Evolutionary conservation across 805 yeast species (phyloP).

Genomic region (Pichia rugopelliculosa): DNA sequence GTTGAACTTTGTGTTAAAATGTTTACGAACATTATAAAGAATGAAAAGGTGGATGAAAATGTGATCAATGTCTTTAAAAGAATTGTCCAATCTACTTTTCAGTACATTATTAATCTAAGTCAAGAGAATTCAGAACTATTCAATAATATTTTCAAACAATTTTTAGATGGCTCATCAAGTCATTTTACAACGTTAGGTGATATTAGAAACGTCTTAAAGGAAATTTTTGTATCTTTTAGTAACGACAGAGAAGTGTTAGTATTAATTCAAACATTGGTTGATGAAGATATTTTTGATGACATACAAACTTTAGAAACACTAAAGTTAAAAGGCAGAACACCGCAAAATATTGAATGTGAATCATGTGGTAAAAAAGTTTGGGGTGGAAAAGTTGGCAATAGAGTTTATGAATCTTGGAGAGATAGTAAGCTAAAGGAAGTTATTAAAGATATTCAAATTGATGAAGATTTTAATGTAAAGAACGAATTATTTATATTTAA

Average conservation of each 20-base stretch:
- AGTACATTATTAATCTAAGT: conserved; percentile 30
- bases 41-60: neutral
- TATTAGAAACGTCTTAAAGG: conserved; percentile 51
- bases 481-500: conserved; percentile 43
- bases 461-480: conserved; percentile 7
- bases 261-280: conserved; percentile 46
- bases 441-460: conserved; percentile 6
- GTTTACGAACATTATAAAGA: conserved; percentile 24
- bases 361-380: conserved; percentile 69
- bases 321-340: conserved; percentile 57
- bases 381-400: conserved; percentile 53
- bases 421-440: conserved; percentile 20
- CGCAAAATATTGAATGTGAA: conserved; percentile 51
- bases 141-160: conserved; percentile 45
- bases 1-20: conserved; percentile 33
- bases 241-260: conserved; percentile 53
- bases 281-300: conserved; percentile 45
- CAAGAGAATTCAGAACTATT: conserved; percentile 28
- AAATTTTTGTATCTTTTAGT: conserved; percentile 55
- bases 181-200: conserved; percentile 49
- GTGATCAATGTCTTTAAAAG: conserved; percentile 31
- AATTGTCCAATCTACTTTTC: conserved; percentile 35
- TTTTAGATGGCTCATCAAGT: conserved; percentile 43
- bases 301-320: conserved; percentile 36
- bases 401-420: conserved; percentile 53